Percentiles rank a stretch among this genome's conserved stretches.
These are phyloP conservation scores for Phytophthora cactorum DNA, from an alignment of 352 stramenopile genomes.

Conservation along the genomic window DNA sequence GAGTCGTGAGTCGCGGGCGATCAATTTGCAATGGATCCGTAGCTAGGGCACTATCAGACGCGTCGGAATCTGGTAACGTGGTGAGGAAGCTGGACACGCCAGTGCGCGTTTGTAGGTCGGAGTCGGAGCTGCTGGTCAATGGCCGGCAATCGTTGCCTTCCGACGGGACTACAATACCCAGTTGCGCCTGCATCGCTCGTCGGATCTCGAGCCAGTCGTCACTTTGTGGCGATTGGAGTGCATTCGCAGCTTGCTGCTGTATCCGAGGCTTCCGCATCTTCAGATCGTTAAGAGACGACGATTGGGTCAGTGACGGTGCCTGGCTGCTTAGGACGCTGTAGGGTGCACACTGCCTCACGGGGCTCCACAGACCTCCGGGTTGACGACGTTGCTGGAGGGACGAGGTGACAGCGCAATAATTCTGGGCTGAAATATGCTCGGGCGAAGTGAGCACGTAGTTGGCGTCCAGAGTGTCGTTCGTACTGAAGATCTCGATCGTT, in stretches of 20 bases:
- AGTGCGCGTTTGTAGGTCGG: background rate
- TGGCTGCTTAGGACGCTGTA: constrained; percentile 24
- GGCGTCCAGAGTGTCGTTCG: constrained; percentile 64
- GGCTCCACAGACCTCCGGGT: constrained; percentile 48
- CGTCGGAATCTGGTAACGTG: background rate
- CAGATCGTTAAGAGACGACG: constrained; percentile 15
- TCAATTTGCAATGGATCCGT: background rate
- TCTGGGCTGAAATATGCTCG: constrained; percentile 55
- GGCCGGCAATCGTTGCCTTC: constrained; percentile 4
- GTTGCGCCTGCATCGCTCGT: constrained; percentile 38
- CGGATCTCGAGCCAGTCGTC: constrained; percentile 49
- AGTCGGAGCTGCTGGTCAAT: constrained; percentile 5
- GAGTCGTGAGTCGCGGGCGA: constrained; percentile 3
- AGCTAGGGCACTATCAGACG: background rate
- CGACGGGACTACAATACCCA: constrained; percentile 24
- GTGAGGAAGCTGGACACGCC: constrained; percentile 41
- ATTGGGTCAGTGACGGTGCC: constrained; percentile 4
- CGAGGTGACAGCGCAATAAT: constrained; percentile 51
- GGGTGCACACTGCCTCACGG: constrained; percentile 38
- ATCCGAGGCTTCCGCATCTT: constrained; percentile 19
- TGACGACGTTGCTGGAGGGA: constrained; percentile 36
- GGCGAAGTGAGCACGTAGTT: constrained; percentile 75
- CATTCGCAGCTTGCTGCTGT: constrained; percentile 7
- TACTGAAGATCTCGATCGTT: constrained; percentile 55
- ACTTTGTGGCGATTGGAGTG: background rate